These are phyloP conservation scores for Pseudopyrenochaeta lycopersici DNA, from an alignment of 2,329 filamentous ascomycete genomes.

Conservation along the genomic window DNA sequence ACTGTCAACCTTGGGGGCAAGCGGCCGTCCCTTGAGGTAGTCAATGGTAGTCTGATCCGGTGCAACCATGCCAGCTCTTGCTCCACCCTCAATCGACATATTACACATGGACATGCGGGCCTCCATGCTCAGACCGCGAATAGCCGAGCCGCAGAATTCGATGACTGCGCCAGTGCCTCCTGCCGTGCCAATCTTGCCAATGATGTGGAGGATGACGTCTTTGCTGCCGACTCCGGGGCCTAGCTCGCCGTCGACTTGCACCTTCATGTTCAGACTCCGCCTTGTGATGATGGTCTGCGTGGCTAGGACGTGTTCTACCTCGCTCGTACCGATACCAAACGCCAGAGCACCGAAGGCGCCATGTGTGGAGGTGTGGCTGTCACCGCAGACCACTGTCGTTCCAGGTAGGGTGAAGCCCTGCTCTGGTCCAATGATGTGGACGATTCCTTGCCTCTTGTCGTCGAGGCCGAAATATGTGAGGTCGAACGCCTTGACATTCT, in stretches of 20 bases:
- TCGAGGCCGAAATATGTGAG: constrained; percentile 97
- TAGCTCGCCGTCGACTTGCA: constrained; percentile 92
- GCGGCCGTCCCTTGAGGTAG: constrained; percentile 89
- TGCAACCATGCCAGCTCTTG: constrained; percentile 94
- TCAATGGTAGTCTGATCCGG: constrained; percentile 94
- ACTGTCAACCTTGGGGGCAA: constrained; percentile 85
- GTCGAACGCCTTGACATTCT: constrained; percentile 96
- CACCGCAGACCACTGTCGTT: constrained; percentile 96
- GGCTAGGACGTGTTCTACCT: constrained; percentile 97
- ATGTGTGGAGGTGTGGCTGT: constrained; percentile 98
- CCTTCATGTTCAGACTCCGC: constrained; percentile 97
- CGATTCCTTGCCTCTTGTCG: constrained; percentile 97
- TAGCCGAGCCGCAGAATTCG: constrained; percentile 96
- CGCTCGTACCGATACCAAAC: constrained; percentile 96
- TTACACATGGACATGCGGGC: constrained; percentile 99
- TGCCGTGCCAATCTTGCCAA: constrained; percentile 92
- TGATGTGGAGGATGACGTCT: constrained; percentile 91
- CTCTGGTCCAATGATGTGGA: constrained; percentile 97
- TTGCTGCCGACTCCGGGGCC: constrained; percentile 94
- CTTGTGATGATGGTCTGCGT: constrained; percentile 95
- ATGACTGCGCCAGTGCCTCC: constrained; percentile 95
- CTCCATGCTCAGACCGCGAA: constrained; percentile 90
- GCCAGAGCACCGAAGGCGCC: constrained; percentile 94
- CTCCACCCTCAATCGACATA: constrained; percentile 97
- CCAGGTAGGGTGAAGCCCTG: constrained; percentile 98